Conservation (phyloP, 2,329 filamentous ascomycete genomes). For the Aureobasidium sp. region DNA sequence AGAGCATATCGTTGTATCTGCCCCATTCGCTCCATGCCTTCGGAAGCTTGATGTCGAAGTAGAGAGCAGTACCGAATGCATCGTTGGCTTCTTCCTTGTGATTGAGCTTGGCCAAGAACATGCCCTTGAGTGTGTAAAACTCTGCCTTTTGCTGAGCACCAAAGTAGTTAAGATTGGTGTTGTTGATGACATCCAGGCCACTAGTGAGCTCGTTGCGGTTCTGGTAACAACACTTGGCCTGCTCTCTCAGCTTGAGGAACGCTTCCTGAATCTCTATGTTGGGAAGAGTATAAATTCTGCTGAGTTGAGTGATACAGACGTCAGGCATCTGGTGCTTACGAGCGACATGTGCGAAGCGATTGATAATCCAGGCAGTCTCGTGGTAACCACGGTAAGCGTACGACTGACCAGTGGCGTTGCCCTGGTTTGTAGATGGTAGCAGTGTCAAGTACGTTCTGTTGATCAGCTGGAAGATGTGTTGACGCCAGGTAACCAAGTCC, state of each 20-base stretch:
- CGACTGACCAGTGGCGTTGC: conserved; percentile 76
- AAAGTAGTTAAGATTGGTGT: conserved; percentile 98
- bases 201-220: conserved; percentile 87
- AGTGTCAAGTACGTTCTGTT: conserved; percentile 87
- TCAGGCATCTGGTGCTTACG: conserved; percentile 94
- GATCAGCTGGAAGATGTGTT: conserved; percentile 97
- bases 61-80: conserved; percentile 89
- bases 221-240: conserved; percentile 98
- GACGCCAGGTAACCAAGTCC: conserved; percentile 97
- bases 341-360: conserved; percentile 94
- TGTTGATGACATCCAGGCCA: conserved; percentile 97
- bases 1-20: conserved; percentile 92
- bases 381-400: conserved; percentile 97
- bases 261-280: conserved; percentile 99
- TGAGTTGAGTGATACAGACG: conserved; percentile 94
- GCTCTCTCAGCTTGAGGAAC: conserved; percentile 95
- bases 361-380: conserved; percentile 99
- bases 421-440: conserved; percentile 66
- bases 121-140: conserved; percentile 98
- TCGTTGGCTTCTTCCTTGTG: conserved; percentile 88
- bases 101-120: conserved; percentile 93
- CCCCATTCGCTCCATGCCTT: conserved; percentile 99
- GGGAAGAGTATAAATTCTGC: conserved; percentile 94
- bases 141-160: conserved; percentile 93
- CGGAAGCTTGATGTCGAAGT: conserved; percentile 88